Evolutionary conservation across 345 rosid genomes (phyloP).

Genomic region (Moricandia arvensis): DNA sequence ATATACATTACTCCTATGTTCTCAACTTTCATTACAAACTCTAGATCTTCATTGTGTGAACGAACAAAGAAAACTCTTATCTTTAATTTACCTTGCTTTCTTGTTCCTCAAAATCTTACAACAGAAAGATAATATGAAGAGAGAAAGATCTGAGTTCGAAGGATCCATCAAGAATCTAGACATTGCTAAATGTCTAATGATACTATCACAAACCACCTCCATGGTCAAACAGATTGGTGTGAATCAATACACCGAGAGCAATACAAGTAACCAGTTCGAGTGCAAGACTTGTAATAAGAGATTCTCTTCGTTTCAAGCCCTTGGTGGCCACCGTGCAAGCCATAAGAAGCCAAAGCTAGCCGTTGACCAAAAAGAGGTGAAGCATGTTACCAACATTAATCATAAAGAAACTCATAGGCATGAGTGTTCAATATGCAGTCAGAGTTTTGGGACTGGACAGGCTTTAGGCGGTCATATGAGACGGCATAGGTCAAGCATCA

Average conservation of each 20-base stretch:
- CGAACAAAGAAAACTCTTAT: background rate
- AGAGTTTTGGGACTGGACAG: slow-evolving; percentile 58
- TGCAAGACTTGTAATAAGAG: slow-evolving; percentile 69
- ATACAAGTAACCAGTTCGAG: slow-evolving; percentile 37
- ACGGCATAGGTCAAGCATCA: slow-evolving; percentile 45
- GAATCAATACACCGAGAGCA: slow-evolving; percentile 10
- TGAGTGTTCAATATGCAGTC: slow-evolving; percentile 62
- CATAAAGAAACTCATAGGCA: slow-evolving; percentile 35
- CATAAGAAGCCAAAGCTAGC: slow-evolving; percentile 52
- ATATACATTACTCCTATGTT: slow-evolving; percentile 9
- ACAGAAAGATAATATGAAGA: slow-evolving; percentile 39
- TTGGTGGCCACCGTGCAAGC: slow-evolving; percentile 80
- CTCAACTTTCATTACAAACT: slow-evolving; percentile 25
- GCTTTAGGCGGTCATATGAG: slow-evolving; percentile 87
- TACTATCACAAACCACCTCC: slow-evolving; percentile 41
- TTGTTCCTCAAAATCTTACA: slow-evolving; percentile 11
- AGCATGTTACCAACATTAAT: slow-evolving; percentile 3
- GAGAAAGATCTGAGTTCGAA: slow-evolving; percentile 41
- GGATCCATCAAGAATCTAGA: slow-evolving; percentile 45
- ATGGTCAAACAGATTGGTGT: slow-evolving; percentile 25
- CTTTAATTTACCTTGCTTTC: background rate
- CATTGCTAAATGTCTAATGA: slow-evolving; percentile 46
- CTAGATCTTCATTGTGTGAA: background rate
- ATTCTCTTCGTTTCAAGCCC: slow-evolving; percentile 72
- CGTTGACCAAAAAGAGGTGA: slow-evolving; percentile 26